Conservation (phyloP, 2,329 filamentous ascomycete species). For the Cercospora brassicicola region DNA sequence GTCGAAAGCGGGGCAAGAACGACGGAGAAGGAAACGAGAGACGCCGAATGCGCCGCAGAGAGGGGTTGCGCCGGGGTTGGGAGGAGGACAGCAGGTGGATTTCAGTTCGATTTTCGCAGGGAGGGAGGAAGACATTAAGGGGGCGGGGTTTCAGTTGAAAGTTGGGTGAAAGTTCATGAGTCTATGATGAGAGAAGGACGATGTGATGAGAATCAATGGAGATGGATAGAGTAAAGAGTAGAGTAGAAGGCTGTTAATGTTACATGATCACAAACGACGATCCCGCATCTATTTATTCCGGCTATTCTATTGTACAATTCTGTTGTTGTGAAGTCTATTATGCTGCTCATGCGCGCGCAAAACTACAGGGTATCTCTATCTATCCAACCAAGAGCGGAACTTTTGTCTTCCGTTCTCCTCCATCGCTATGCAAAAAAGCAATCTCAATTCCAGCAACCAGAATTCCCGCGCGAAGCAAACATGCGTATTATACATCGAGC, state of each 20-base stretch:
- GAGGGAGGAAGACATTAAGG: slow-evolving; percentile 49
- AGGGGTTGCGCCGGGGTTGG: slow-evolving; percentile 51
- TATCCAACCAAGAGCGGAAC: not conserved
- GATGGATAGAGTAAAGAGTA: too few species aligned
- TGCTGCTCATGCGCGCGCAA: not conserved
- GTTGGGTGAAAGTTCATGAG: too few species aligned
- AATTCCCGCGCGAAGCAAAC: not conserved
- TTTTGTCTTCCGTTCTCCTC: too few species aligned
- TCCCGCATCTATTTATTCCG: not conserved
- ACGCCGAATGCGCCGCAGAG: slow-evolving; percentile 82
- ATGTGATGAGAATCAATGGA: too few species aligned
- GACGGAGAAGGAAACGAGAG: slow-evolving; percentile 64
- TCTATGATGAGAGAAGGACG: too few species aligned
- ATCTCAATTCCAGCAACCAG: not conserved
- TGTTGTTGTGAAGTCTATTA: too few species aligned
- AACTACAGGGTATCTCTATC: not conserved
- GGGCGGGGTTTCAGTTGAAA: slow-evolving; percentile 49
- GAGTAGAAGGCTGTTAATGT: too few species aligned
- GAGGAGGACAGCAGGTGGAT: slow-evolving; percentile 43
- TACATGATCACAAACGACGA: too few species aligned
- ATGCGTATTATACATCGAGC: not conserved
- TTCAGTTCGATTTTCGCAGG: slow-evolving; percentile 54
- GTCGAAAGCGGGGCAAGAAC: slow-evolving; percentile 87
- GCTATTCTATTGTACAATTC: too few species aligned
- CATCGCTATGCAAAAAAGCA: not conserved